Conservation (phyloP, 2,329 filamentous ascomycete species). For the Cladosporium sp. region DNA sequence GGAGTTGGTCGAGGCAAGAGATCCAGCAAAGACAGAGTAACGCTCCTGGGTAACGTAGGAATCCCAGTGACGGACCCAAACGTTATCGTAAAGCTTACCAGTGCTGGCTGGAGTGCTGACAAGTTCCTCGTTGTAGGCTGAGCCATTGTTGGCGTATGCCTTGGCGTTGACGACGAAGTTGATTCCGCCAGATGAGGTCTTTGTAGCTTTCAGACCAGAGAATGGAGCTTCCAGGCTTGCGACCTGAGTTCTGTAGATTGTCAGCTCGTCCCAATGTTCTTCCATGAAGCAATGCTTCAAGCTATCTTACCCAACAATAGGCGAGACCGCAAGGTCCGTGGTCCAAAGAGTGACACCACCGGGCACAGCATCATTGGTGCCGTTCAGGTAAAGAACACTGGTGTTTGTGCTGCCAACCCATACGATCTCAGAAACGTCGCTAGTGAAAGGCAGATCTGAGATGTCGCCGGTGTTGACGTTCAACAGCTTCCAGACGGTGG, state of each 20-base stretch:
- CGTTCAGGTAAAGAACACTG: constrained; percentile 27
- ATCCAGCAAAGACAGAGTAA: constrained; percentile 46
- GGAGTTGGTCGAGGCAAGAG: constrained; percentile 28
- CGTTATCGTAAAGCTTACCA: constrained; percentile 45
- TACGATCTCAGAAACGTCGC: constrained; percentile 22
- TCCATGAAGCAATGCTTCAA: neutral
- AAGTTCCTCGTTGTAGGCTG: constrained; percentile 46
- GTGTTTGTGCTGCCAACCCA: constrained; percentile 31
- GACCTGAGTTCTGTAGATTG: constrained; percentile 23
- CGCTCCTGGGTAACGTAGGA: constrained; percentile 45
- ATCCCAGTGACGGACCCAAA: constrained; percentile 53
- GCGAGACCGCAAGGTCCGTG: constrained; percentile 29
- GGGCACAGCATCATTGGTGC: constrained; percentile 20
- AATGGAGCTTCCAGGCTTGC: constrained; percentile 31
- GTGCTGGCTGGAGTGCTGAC: constrained; percentile 42
- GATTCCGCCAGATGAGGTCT: constrained; percentile 24
- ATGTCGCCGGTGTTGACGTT: constrained; percentile 21
- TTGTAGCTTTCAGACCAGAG: constrained; percentile 34
- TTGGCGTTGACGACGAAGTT: constrained; percentile 24
- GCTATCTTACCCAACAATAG: constrained; percentile 16
- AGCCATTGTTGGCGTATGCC: constrained; percentile 26
- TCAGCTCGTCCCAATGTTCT: neutral
- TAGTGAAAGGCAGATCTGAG: constrained; percentile 19
- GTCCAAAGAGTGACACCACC: constrained; percentile 36
- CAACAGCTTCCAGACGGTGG: constrained; percentile 22